phyloP scores from a whole-genome alignment of 768 basidiomycete species.

The Amanita inopinata region DNA sequence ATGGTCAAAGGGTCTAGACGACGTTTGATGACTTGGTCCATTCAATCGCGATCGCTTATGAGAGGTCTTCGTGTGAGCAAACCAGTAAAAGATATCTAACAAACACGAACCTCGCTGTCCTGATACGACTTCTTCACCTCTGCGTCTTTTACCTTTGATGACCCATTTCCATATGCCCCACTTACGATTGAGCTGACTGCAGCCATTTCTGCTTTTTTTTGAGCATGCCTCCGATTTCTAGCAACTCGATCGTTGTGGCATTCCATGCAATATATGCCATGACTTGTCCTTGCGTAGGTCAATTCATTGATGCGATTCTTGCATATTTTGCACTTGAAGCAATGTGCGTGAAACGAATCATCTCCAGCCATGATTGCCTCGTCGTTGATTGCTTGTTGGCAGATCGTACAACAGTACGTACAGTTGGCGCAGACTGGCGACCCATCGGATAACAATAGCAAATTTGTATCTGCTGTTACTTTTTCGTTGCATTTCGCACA shows the following conservation, averaged over 20 bases:
- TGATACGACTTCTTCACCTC: conserved; percentile 27
- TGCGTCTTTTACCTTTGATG: conserved; percentile 32
- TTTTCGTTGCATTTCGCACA: conserved; percentile 92
- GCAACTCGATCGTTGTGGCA: conserved; percentile 98
- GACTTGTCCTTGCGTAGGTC: conserved; percentile 95
- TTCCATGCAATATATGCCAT: conserved; percentile 98
- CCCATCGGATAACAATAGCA: conserved; percentile 94
- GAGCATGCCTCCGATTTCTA: conserved; percentile 81
- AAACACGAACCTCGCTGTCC: conserved; percentile 36
- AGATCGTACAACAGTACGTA: conserved; percentile 94
- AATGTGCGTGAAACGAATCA: conserved; percentile 96
- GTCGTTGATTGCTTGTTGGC: conserved; percentile 89
- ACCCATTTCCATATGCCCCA: conserved; percentile 30
- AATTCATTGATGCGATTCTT: conserved; percentile 93
- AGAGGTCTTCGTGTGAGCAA: conserved; percentile 6
- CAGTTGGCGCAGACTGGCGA: conserved; percentile 93
- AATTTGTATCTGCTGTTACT: conserved; percentile 93
- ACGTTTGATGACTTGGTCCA: conserved; percentile 8
- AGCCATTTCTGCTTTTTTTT: conserved; percentile 68
- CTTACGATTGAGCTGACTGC: conserved; percentile 14
- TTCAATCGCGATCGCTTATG: conserved; percentile 9
- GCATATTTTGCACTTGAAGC: conserved; percentile 97
- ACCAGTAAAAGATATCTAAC: conserved; percentile 3
- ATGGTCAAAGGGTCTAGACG: conserved; percentile 9
- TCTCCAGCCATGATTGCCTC: conserved; percentile 99